These are phyloP conservation scores for Claviceps sp. DNA, from an alignment of 2,329 filamentous ascomycete species.

Conservation along the genomic window DNA sequence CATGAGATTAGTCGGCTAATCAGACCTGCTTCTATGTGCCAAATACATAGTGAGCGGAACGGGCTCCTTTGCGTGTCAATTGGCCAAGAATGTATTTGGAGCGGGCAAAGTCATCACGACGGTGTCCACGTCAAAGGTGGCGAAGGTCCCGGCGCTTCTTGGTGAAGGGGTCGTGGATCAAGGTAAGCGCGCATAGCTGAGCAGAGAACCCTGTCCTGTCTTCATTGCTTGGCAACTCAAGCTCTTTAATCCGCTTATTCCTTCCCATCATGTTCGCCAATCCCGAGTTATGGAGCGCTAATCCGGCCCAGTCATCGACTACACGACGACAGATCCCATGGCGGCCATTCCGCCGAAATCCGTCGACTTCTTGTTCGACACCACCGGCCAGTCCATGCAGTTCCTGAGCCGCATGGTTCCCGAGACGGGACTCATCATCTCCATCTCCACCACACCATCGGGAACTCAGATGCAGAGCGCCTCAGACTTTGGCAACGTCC, in stretches of 20 bases:
- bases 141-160: constrained; percentile 21
- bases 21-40: not conserved
- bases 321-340: constrained; percentile 10
- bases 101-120: constrained; percentile 32
- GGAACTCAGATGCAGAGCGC: constrained; percentile 21
- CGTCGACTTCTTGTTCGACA: constrained; percentile 32
- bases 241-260: not conserved
- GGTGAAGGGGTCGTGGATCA: constrained; percentile 25
- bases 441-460: constrained; percentile 22
- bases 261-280: not conserved
- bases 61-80: constrained; percentile 19
- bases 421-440: constrained; percentile 19
- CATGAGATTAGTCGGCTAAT: not conserved
- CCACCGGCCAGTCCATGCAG: constrained; percentile 20
- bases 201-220: not conserved
- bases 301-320: constrained; percentile 11
- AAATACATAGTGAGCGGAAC: constrained; percentile 11
- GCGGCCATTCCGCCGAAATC: constrained; percentile 17
- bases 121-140: constrained; percentile 27
- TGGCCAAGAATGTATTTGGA: constrained; percentile 30
- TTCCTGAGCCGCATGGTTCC: constrained; percentile 23
- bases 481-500: constrained; percentile 13
- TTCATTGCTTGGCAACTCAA: not conserved
- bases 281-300: not conserved
- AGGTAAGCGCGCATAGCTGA: constrained; percentile 6